These are phyloP conservation scores for Solanum chacoense DNA, from an alignment of 305 asterid genomes.

Conservation along the genomic window DNA sequence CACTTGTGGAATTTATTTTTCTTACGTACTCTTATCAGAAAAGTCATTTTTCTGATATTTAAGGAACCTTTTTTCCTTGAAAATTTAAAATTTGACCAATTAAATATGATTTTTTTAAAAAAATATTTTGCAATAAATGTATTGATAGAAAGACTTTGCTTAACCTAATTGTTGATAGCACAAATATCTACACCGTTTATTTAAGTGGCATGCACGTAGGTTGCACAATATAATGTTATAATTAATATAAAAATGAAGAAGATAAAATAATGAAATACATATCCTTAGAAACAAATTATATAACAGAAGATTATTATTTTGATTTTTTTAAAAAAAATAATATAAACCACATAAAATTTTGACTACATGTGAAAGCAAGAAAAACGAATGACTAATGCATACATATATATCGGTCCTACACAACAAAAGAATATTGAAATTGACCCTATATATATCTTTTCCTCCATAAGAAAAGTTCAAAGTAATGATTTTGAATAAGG, in stretches of 20 bases:
- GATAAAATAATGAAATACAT: background rate
- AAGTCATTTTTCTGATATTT: background rate
- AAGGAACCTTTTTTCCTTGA: background rate
- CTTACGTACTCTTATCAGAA: background rate
- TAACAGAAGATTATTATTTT: background rate
- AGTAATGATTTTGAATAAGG: background rate
- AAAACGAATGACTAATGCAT: background rate
- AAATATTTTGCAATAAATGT: background rate
- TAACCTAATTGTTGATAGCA: background rate
- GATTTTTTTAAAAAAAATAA: background rate
- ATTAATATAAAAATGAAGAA: background rate
- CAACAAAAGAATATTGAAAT: background rate
- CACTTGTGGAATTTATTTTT: background rate
- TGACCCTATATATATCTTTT: background rate
- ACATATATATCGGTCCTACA: background rate
- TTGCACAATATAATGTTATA: background rate
- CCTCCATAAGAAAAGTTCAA: background rate
- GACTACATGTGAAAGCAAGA: background rate
- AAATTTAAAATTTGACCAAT: background rate
- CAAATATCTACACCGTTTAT: background rate
- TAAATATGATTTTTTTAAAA: background rate
- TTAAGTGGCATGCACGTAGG: background rate
- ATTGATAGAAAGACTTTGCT: background rate
- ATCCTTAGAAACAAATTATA: background rate
- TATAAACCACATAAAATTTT: background rate